These are phyloP conservation scores for Candida sanyiensis DNA, from an alignment of 805 yeast genomes.

Conservation along the genomic window DNA sequence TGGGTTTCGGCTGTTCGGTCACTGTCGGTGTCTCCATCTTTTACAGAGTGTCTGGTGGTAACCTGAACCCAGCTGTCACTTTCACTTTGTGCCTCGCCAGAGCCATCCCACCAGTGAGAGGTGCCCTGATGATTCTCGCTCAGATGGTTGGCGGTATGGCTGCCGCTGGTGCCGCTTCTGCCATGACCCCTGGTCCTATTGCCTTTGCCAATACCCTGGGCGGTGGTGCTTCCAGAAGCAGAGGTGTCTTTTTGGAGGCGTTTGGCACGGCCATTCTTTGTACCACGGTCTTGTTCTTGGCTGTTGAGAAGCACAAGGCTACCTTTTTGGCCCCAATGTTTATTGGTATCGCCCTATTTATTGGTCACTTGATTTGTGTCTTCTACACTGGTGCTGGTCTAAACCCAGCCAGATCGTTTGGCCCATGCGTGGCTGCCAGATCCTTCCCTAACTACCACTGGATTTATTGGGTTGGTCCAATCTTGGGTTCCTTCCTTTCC, in stretches of 20 bases:
- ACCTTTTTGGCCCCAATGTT: conserved; percentile 76
- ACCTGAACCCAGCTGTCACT: conserved; percentile 86
- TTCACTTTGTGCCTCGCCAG: conserved; percentile 64
- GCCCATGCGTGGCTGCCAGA: conserved; percentile 70
- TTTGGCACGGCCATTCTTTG: conserved; percentile 72
- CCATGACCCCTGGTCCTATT: conserved; percentile 77
- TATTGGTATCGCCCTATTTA: conserved; percentile 76
- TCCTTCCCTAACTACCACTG: conserved; percentile 80
- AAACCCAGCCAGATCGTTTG: conserved; percentile 86
- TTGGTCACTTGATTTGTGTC: conserved; percentile 76
- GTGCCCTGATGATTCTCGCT: conserved; percentile 53
- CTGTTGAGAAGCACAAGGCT: conserved; percentile 75
- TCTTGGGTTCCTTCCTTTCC: conserved; percentile 63
- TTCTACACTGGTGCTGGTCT: conserved; percentile 88
- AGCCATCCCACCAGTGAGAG: conserved; percentile 70
- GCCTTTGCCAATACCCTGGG: conserved; percentile 68
- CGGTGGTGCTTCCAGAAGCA: conserved; percentile 60
- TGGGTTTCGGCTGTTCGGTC: conserved; percentile 84
- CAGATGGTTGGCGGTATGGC: conserved; percentile 86
- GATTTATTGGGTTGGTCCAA: conserved; percentile 92
- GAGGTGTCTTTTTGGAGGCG: conserved; percentile 79
- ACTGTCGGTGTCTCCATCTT: conserved; percentile 66
- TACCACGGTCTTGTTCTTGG: conserved; percentile 72
- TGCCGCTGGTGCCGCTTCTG: conserved; percentile 85
- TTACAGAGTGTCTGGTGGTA: conserved; percentile 81